Evolutionary conservation across 2,329 filamentous ascomycete species (phyloP).

Genomic region (Daldinia sp.): DNA sequence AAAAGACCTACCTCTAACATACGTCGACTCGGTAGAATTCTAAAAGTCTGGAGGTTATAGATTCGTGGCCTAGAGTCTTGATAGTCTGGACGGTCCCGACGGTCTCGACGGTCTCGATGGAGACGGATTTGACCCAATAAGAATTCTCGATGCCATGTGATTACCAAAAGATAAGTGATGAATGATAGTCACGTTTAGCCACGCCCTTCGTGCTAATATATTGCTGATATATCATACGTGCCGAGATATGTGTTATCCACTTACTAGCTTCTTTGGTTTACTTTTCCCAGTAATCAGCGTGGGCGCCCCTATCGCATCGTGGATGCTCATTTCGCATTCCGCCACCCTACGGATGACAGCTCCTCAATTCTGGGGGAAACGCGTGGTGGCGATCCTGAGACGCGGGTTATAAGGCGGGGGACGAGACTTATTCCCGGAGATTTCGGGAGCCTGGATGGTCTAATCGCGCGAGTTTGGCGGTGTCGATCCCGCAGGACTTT

Average conservation of each 20-base stretch:
- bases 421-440: constrained; percentile 25
- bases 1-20: constrained; percentile 28
- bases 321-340: constrained; percentile 1
- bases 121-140: not conserved
- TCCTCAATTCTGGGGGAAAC: constrained; percentile 19
- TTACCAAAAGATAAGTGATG: not conserved
- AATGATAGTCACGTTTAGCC: not conserved
- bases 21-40: constrained; percentile 14
- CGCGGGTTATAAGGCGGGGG: constrained; percentile 18
- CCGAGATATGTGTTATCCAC: not conserved
- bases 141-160: not conserved
- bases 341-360: not conserved
- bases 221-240: not conserved
- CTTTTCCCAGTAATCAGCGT: not conserved
- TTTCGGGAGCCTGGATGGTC: constrained; percentile 25
- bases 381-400: constrained; percentile 26
- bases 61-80: not conserved
- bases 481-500: constrained; percentile 29
- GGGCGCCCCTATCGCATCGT: not conserved
- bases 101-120: not conserved
- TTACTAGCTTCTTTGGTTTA: not conserved
- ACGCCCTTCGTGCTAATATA: not conserved
- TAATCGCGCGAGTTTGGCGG: constrained; percentile 18
- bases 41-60: no score
- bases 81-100: not conserved